Percentiles rank a stretch among this genome's conserved stretches.
Conservation (phyloP, 306 rosid genomes). For the Psophocarpus tetragonolobus region DNA sequence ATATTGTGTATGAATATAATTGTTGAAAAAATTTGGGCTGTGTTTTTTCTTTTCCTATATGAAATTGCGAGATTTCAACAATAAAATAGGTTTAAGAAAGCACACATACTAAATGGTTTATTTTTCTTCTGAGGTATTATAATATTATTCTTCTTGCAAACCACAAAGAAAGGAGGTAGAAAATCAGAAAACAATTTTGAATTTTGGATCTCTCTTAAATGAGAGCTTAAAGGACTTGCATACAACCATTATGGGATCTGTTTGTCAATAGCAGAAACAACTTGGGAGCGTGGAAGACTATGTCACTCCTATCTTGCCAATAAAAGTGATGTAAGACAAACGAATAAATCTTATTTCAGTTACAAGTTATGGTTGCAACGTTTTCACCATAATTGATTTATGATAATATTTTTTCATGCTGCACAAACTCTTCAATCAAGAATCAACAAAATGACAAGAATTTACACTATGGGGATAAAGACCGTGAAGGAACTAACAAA, state of each 20-base stretch:
- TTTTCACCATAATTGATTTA: slow-evolving; percentile 23
- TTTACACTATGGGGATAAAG: slow-evolving; percentile 65
- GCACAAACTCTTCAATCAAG: slow-evolving; percentile 66
- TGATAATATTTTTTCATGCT: slow-evolving; percentile 52
- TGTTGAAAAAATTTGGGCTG: neutral
- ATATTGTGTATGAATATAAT: neutral
- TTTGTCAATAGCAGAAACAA: slow-evolving; percentile 76
- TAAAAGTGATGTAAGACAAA: slow-evolving; percentile 76
- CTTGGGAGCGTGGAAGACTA: slow-evolving; percentile 78
- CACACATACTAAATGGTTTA: slow-evolving; percentile 2
- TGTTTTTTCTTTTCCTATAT: neutral
- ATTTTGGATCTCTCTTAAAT: slow-evolving; percentile 73
- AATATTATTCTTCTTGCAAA: slow-evolving; percentile 45
- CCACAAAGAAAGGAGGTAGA: slow-evolving; percentile 71
- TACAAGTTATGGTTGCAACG: neutral
- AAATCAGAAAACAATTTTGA: slow-evolving; percentile 60
- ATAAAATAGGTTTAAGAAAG: neutral
- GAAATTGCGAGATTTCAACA: neutral
- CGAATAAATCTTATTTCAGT: slow-evolving; percentile 4
- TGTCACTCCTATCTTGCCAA: slow-evolving; percentile 56
- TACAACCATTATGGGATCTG: slow-evolving; percentile 60
- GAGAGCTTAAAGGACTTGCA: slow-evolving; percentile 70
- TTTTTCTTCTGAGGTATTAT: slow-evolving; percentile 21
- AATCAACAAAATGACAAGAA: slow-evolving; percentile 67
- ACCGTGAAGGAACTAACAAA: slow-evolving; percentile 61